Conservation (phyloP, 306 rosid species). For the Cicer bijugum region DNA sequence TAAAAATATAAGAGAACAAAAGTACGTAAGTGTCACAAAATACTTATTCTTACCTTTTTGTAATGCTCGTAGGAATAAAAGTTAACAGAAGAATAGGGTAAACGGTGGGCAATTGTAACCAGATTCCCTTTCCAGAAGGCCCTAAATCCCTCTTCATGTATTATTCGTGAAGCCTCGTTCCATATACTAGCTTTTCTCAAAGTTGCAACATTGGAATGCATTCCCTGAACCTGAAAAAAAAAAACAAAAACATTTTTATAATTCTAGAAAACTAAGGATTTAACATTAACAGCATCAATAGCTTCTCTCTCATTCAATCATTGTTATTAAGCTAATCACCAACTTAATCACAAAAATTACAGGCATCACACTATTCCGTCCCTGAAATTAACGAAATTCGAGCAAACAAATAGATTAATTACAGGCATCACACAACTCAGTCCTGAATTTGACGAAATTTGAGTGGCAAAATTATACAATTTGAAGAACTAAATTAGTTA, state of each 20-base stretch:
- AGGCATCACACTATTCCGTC: background rate
- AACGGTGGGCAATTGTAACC: conserved; percentile 93
- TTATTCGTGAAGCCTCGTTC: conserved; percentile 91
- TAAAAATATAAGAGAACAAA: conserved; percentile 4
- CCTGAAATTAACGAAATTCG: background rate
- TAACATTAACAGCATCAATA: background rate
- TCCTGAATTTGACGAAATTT: background rate
- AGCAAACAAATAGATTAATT: background rate
- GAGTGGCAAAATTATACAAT: background rate
- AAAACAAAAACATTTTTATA: background rate
- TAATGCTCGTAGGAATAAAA: conserved; percentile 92
- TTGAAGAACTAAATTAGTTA: background rate
- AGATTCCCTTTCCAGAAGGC: conserved; percentile 99
- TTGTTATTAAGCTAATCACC: background rate
- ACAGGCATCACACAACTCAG: background rate
- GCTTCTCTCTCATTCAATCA: background rate
- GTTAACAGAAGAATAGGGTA: conserved; percentile 91
- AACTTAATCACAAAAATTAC: background rate
- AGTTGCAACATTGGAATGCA: conserved; percentile 87
- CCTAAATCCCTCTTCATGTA: conserved; percentile 86
- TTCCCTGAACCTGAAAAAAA: conserved; percentile 84
- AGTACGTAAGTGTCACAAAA: background rate
- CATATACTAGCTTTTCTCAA: conserved; percentile 80
- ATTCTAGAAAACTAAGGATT: conserved; percentile 12
- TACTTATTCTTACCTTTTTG: conserved; percentile 75